Percentiles rank a stretch among this genome's conserved stretches.
These are phyloP conservation scores for Reticulascus tulasneorum DNA, from an alignment of 2,329 filamentous ascomycete genomes.

Conservation along the genomic window DNA sequence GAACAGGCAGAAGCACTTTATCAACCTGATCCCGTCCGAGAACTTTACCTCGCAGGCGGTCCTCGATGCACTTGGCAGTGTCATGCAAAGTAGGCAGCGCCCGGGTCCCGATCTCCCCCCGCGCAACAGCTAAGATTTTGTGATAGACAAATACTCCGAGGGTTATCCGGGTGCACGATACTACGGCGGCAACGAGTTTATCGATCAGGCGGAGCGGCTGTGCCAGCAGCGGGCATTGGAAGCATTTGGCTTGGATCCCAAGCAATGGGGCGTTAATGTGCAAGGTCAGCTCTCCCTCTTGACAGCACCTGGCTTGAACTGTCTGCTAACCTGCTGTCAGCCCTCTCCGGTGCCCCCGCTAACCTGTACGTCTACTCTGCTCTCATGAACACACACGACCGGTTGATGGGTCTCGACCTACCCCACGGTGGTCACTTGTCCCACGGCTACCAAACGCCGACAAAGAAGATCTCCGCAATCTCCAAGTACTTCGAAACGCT, in stretches of 20 bases:
- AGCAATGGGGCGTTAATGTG: constrained; percentile 96
- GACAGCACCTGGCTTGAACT: neutral
- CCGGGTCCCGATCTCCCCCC: neutral
- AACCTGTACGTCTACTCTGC: constrained; percentile 96
- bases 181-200: constrained; percentile 95
- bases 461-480: constrained; percentile 93
- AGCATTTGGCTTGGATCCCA: constrained; percentile 76
- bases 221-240: constrained; percentile 89
- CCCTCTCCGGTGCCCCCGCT: constrained; percentile 68
- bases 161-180: constrained; percentile 95
- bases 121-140: constrained; percentile 24
- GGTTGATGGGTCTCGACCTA: constrained; percentile 94
- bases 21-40: constrained; percentile 93
- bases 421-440: constrained; percentile 95
- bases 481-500: constrained; percentile 99
- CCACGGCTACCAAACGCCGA: constrained; percentile 94
- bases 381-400: constrained; percentile 85
- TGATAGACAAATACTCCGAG: constrained; percentile 91
- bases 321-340: constrained; percentile 36
- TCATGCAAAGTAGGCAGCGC: constrained; percentile 77
- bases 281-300: constrained; percentile 39
- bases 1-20: constrained; percentile 93
- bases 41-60: constrained; percentile 95
- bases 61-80: constrained; percentile 84
- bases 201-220: constrained; percentile 82